These are phyloP conservation scores for Colletotrichum lini DNA, from an alignment of 2,329 filamentous ascomycete species.

Conservation along the genomic window DNA sequence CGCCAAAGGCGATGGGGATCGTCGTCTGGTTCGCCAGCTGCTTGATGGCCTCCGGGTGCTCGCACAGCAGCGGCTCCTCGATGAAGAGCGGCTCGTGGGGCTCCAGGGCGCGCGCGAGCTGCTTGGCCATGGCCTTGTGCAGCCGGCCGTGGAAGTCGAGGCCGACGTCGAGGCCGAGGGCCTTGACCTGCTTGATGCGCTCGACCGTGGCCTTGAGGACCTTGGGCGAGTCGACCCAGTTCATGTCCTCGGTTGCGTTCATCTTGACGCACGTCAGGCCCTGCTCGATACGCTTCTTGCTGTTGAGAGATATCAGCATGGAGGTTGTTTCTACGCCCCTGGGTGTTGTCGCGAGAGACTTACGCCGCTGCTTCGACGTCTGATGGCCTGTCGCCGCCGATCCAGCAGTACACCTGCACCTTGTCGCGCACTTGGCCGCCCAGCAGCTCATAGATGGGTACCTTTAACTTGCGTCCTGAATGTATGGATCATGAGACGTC, in stretches of 20 bases:
- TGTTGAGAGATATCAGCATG: constrained; percentile 43
- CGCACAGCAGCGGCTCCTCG: constrained; percentile 76
- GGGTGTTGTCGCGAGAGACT: constrained; percentile 27
- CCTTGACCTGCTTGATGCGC: constrained; percentile 73
- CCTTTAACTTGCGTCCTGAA: constrained; percentile 48
- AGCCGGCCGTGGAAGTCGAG: constrained; percentile 79
- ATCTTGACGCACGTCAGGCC: constrained; percentile 75
- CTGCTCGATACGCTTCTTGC: constrained; percentile 66
- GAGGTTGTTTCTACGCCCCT: too few relatives aligned
- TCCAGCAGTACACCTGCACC: constrained; percentile 78
- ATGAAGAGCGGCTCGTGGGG: constrained; percentile 76
- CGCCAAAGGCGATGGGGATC: constrained; percentile 75
- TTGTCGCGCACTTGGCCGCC: constrained; percentile 77
- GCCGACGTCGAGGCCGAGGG: constrained; percentile 74
- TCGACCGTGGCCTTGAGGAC: constrained; percentile 71
- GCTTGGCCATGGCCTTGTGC: constrained; percentile 80
- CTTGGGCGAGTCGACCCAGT: constrained; percentile 76
- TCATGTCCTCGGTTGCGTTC: constrained; percentile 78
- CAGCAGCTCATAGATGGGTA: constrained; percentile 76
- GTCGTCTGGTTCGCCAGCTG: constrained; percentile 68
- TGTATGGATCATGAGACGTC: neutral
- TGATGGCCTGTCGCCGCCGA: constrained; percentile 74
- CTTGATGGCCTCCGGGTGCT: constrained; percentile 72
- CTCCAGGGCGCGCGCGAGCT: constrained; percentile 73
- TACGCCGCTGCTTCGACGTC: constrained; percentile 73